phyloP scores from a whole-genome alignment of 2,329 filamentous ascomycete genomes.

The Monilinia fructigena region DNA sequence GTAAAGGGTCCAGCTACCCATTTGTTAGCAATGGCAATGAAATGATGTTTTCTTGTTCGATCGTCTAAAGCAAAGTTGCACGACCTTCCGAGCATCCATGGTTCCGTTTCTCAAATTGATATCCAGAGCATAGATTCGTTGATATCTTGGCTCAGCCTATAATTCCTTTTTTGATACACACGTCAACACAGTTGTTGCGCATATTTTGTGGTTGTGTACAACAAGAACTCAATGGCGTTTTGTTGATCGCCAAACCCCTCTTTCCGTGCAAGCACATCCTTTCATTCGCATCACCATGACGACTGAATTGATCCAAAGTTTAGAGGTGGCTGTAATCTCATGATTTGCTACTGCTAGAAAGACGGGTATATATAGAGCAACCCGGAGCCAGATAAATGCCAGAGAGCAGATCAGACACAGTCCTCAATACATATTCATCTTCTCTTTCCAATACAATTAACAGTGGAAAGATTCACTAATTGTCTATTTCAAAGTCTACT shows the following conservation, averaged over 20 bases:
- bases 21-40: no score
- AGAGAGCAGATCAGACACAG: background rate
- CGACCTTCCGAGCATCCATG: background rate
- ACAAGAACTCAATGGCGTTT: background rate
- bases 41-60: background rate
- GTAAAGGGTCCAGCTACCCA: background rate
- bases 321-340: background rate
- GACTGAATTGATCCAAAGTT: background rate
- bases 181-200: background rate
- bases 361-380: background rate
- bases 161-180: background rate
- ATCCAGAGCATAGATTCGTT: background rate
- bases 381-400: background rate
- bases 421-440: background rate
- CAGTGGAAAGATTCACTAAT: background rate
- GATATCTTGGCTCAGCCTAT: background rate
- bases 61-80: background rate
- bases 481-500: background rate
- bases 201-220: background rate
- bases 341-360: background rate
- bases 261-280: background rate
- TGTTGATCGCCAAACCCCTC: background rate
- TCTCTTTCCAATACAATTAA: background rate
- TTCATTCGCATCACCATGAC: background rate
- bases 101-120: background rate